Percentiles rank a stretch among this genome's conserved stretches.
Conservation (phyloP, 495 filamentous ascomycete species). For the Friedmanniomyces endolithicus region DNA sequence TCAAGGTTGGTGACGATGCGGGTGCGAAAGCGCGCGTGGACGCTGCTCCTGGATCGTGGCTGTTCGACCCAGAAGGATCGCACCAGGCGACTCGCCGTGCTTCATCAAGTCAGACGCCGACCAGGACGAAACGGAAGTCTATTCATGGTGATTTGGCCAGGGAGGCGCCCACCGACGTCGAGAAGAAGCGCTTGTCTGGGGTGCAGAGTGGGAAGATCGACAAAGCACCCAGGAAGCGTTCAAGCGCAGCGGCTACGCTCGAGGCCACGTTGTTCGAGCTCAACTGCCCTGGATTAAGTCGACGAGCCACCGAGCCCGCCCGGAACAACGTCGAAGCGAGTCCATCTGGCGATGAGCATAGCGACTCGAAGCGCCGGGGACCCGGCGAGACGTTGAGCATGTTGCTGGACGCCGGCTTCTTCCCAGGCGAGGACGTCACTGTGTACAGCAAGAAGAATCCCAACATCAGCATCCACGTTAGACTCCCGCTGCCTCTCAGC, state of each 20-base stretch:
- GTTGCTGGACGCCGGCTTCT: conserved; percentile 15
- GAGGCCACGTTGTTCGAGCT: conserved; percentile 3
- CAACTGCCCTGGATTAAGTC: background rate
- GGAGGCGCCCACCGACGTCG: background rate
- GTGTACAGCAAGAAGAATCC: background rate
- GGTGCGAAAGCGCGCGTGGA: background rate
- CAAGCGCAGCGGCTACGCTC: background rate
- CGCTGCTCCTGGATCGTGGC: background rate
- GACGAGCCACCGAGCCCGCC: conserved; percentile 5
- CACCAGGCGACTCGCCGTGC: too few relatives aligned
- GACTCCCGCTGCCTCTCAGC: background rate
- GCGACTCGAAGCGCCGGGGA: background rate
- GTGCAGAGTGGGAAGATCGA: conserved; percentile 7
- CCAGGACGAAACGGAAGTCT: background rate
- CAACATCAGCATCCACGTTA: background rate
- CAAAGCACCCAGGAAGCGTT: background rate
- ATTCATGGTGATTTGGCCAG: background rate
- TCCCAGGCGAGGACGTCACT: background rate
- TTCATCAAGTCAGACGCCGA: too few relatives aligned
- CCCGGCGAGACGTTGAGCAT: conserved; percentile 19
- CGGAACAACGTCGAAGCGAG: background rate
- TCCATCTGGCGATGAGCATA: background rate
- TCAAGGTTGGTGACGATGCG: background rate
- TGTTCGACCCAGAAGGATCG: background rate
- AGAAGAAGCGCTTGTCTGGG: background rate